phyloP scores from a whole-genome alignment of 129 eudicot genomes.

The Helichrysum umbraculigerum region DNA sequence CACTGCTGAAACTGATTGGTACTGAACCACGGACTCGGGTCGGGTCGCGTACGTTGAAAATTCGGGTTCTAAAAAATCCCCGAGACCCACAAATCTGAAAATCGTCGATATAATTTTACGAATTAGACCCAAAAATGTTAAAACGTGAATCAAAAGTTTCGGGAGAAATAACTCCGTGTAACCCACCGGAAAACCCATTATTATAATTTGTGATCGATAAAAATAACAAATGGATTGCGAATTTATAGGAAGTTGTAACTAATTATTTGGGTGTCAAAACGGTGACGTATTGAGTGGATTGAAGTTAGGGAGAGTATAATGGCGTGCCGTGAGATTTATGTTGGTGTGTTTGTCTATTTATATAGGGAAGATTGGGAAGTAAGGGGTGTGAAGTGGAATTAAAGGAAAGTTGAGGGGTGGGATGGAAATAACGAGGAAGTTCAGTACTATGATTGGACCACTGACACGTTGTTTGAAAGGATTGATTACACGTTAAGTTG shows the following conservation, averaged over 20 bases:
- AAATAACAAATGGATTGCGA: background rate
- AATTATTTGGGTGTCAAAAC: too few relatives aligned
- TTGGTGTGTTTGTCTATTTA: background rate
- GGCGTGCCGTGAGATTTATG: slow-evolving; percentile 20
- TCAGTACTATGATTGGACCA: slow-evolving; percentile 37
- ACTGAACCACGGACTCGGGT: background rate
- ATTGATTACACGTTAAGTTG: slow-evolving; percentile 38
- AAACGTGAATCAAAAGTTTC: slow-evolving; percentile 44
- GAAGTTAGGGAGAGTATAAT: slow-evolving; percentile 13
- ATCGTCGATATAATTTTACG: slow-evolving; percentile 41
- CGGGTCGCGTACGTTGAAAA: slow-evolving; percentile 43
- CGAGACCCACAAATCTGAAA: slow-evolving; percentile 50
- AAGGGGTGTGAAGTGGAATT: background rate
- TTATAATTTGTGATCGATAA: background rate
- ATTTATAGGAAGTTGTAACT: slow-evolving; percentile 11
- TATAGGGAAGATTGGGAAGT: slow-evolving; percentile 16
- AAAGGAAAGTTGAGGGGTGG: background rate
- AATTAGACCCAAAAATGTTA: slow-evolving; percentile 52
- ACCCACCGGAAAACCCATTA: slow-evolving; percentile 84
- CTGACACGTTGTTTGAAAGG: slow-evolving; percentile 33
- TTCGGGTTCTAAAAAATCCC: slow-evolving; percentile 67
- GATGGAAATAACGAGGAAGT: background rate
- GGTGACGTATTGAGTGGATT: slow-evolving; percentile 13
- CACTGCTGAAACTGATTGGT: slow-evolving; percentile 51
- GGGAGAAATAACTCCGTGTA: slow-evolving; percentile 75